Evolutionary conservation across 345 rosid genomes (phyloP), one percentile per base, ranked within the genome.

Genomic region (Murraya koenigii): DNA sequence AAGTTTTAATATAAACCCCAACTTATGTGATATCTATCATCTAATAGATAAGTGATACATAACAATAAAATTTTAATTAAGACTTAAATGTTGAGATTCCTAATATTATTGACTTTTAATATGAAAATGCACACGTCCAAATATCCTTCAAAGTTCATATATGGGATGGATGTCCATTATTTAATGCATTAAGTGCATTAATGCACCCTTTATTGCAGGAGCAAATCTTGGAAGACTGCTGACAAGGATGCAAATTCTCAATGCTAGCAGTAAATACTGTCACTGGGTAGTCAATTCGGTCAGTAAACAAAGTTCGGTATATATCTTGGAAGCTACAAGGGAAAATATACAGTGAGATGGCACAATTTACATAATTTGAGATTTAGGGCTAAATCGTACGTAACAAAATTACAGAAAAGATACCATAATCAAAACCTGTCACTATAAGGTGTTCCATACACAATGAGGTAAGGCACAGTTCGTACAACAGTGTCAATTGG

Each of bases 381-480:
- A n/a, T 41, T 19, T 22, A 75, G 38, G 9, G 1, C 28, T 14
- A 32, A 66, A 7, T 54, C 33, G 26, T 35, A 20, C 56, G 54
- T 41, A 28, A 4, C 58, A 75, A 35, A 77, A 71, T 32, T 17
- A 63, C 8, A 30, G n/a, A 79, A 35, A 79, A 35, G 64, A 71
- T 54, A 14, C 35, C 64, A 41, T 36, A 26, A 33, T 91, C 80
- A 91, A 81, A 87, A 95, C 85, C 94, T 90, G 89, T 95, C 86
- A 30, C 84, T 88, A 41, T 90, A 89, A 58, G 96, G 90, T 41
- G 95, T 93, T 83, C 98, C 98, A 72, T 92, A 95, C 19, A 93
- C 91, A 70, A 92, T 92, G 36, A 95, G 91, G 79, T 85, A 86
- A 0, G 99, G 99, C 52, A 95, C 87, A 6, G 90, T 91, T 44